Evolutionary conservation across 176 grass and related monocot genomes (phyloP), one percentile per base, ranked within the genome.

Genomic region (Melocanna baccifera): DNA sequence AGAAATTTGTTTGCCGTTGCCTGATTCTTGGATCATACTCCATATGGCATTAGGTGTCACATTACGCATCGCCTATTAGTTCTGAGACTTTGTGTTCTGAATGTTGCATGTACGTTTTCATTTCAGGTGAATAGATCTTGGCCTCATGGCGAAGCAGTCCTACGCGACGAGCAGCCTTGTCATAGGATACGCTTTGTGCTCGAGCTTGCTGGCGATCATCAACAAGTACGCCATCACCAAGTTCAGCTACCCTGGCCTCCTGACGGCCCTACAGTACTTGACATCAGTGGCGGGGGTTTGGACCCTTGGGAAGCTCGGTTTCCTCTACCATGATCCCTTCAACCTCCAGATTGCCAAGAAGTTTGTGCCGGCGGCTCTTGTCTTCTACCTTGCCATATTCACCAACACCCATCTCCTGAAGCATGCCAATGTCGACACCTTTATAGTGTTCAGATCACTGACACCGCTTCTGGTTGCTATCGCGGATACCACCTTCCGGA

Each of bases 201-300:
- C 90, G 2, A 90, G 87, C 56, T 70, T 94, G 81, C 90, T 94
- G n/a, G 82, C 92, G 13, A 90, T 94, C 53, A 94, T 92, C 85
- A 94, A 94, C 78, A 94, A 94, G 83, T 92, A 85, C 25, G 92
- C 92, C 45, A 87, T 94, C 72, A 94, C 88, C 43, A 92, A 94
- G 66, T 94, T 94, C 77, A 75, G 85, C 30, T 94, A 92, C 88
- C 92, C 92, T 5, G 92, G 92, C 3, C 87, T 87, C 32, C 71
- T 94, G 37, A 94, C 90, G 0, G 85, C 90, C 61, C 81, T 94
- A 2, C 92, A 94, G 67, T 92, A 94, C 90, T 29, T 94, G 50
- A 90, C 87, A 30, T 89, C 86, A 1, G 84, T 87, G 22, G 66
- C 78, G 4, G 90, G 87, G 28, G 92, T 94, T 20, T 65, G 79